Percentiles rank a stretch among this genome's conserved stretches.
Evolutionary conservation across 2,329 filamentous ascomycete genomes (phyloP).

Genomic region (Ceratocystis alfenasii): DNA sequence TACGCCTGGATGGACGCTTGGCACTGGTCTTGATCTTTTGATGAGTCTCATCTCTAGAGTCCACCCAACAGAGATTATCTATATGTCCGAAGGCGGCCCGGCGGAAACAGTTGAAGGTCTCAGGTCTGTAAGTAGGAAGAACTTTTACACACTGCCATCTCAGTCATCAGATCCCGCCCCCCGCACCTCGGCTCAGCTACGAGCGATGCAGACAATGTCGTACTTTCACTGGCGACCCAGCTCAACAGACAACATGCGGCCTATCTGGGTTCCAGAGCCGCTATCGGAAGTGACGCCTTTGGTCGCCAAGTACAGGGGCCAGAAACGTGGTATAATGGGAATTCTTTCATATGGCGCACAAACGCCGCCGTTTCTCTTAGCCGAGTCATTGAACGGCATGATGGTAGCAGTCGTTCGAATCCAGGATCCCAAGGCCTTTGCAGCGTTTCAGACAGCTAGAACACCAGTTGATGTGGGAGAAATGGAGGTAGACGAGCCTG

Average conservation of each 20-base stretch:
- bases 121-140: conserved; percentile 33
- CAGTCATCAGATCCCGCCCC: conserved; percentile 43
- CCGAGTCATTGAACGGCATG: conserved; percentile 57
- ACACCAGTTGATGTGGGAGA: conserved; percentile 19
- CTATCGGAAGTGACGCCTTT: conserved; percentile 48
- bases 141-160: conserved; percentile 45
- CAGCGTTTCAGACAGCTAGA: conserved; percentile 24
- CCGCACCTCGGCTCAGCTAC: conserved; percentile 52
- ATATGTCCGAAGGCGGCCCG: conserved; percentile 55
- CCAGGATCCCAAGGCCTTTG: conserved; percentile 42
- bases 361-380: conserved; percentile 44
- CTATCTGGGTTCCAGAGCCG: conserved; percentile 42
- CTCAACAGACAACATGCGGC: conserved; percentile 1
- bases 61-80: conserved; percentile 50
- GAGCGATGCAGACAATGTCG: conserved; percentile 66
- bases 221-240: conserved; percentile 50
- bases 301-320: conserved; percentile 47
- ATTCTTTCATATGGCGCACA: conserved; percentile 58
- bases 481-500: conserved; percentile 23
- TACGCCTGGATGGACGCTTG: conserved; percentile 61
- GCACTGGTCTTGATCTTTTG: conserved; percentile 55
- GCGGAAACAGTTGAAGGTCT: conserved; percentile 45
- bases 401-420: conserved; percentile 55
- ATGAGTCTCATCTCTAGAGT: conserved; percentile 43
- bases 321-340: conserved; percentile 45